Evolutionary conservation across 768 basidiomycete species (phyloP), one percentile per base, ranked within the genome.

Genomic region (Lactarius hengduanensis): DNA sequence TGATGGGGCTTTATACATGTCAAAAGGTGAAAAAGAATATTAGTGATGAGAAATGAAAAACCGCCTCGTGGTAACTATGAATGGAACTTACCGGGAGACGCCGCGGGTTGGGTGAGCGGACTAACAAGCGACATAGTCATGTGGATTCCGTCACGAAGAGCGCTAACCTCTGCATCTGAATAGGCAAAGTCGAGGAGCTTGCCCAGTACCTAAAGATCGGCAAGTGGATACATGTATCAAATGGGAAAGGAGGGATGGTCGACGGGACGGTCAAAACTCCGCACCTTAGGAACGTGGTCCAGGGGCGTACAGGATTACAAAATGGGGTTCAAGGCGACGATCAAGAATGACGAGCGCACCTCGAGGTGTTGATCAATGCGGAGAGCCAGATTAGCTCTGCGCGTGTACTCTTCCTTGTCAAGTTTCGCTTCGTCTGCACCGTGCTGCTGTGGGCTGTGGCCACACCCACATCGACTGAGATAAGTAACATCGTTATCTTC

Each of bases 171-270:
- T 22, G 85, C 85, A 75, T 94, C 87, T 15, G 78, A 78, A 74
- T 92, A 92, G 57, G 82, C 80, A 71, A 95, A 95, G 77, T 94
- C 89, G n/a, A 90, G 80, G 11, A 96, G 80, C 72, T 85, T 85
- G 57, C 86, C 86, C 38, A 81, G 82, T 74, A 92, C 91, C 92
- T 96, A 73, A 40, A 54, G 41, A 61, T 41, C 41, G 57, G n/a
- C 58, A 38, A 57, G 45, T 58, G 28, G 57, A 34, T 40, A 41
- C 26, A 11, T 28, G 60, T 65, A 43, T 60, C 16, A 64, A 54
- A 34, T 55, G 18, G 50, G 47, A 9, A 9, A 59, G 58, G 47
- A 59, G 26, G 55, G 67, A 47, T 18, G 22, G 32, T 57, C 30
- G 61, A 57, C 47, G 45, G 36, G 58, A 62, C 11, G 30, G 63